A percentile compares a stretch with the other conserved stretches of the same genome.
Evolutionary conservation across 768 basidiomycete species (phyloP).

Genomic region (Hydnomerulius pinastri): DNA sequence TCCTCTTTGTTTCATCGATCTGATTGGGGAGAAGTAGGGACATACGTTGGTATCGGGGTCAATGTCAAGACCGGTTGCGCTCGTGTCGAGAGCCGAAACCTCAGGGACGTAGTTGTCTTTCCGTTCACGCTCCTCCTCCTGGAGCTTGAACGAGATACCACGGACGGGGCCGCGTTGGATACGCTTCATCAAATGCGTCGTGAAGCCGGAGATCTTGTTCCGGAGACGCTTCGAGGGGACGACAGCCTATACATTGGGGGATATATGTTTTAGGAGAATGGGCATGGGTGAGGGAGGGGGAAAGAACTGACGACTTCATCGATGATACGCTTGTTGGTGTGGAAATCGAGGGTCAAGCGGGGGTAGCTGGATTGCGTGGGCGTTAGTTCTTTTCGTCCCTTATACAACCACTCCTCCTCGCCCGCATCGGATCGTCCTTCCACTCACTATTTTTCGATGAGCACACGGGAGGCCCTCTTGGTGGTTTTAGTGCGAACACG

Average conservation of each 20-base stretch:
- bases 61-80: conserved; percentile 74
- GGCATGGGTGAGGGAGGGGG: conserved; percentile 5
- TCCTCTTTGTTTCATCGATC: no score
- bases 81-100: conserved; percentile 90
- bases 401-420: background rate
- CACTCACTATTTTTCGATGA: conserved; percentile 98
- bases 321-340: conserved; percentile 99
- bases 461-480: conserved; percentile 97
- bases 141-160: conserved; percentile 99
- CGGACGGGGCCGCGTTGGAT: conserved; percentile 98
- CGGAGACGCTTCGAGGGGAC: conserved; percentile 98
- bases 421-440: background rate
- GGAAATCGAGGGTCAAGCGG: conserved; percentile 97
- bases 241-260: conserved; percentile 55
- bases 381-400: background rate
- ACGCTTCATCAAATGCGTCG: conserved; percentile 99
- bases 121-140: conserved; percentile 98
- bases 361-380: conserved; percentile 72
- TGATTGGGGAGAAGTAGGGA: conserved; percentile 8
- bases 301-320: conserved; percentile 85
- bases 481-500: conserved; percentile 99
- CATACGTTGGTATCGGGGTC: conserved; percentile 95
- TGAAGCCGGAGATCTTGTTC: conserved; percentile 99
- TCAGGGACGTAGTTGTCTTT: conserved; percentile 99
- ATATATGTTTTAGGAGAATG: background rate